Evolutionary conservation across 306 rosid species (phyloP), one percentile per base, ranked within the genome.

Genomic region (Medicago truncatula): DNA sequence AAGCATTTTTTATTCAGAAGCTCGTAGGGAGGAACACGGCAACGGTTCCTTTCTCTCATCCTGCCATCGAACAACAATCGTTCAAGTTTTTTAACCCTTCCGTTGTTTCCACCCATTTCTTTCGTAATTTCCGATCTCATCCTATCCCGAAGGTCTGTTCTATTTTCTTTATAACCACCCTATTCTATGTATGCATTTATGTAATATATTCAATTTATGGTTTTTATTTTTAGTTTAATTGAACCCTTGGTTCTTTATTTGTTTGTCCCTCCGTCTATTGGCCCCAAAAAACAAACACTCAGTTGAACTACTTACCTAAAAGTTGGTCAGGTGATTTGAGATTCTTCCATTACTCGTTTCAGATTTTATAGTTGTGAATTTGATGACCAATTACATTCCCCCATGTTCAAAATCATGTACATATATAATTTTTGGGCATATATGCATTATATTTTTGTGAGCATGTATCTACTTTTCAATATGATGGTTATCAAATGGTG

Each of bases 61-160:
- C 70, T 12, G 36, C 82, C 20, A 13, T 21, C 1, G 8, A 11
- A 21, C 31, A 54, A 9, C 21, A 59, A 46, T 9, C 83, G 7
- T 77, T 78, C 41, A 78, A 15, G 47, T 62, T 68, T 28, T 16
- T 61, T 0, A 46, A 60, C 17, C 83, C 78, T 36, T 16, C 83
- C 52, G 43, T 81, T 23, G 43, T 81, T 23, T 39, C 78, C 43
- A 8, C 64, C 7, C 83, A 70, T 41, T 78, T 49, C 66, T 39
- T 77, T 38, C 80, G 54, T 15, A 39, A 50, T 64, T 78, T 74
- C 38, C 79, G 70, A 81, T 57, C 83, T 23, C 83, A 18, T 43
- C 69, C 12, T 12, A 7, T 70, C 43, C 83, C 73, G 20, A 81
- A 77, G 87, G 83, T 77, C 7, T 34, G 4, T 10, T 8, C 16